Base-by-base conservation (phyloP, 495 filamentous ascomycete genomes). In the Penicillium salamii region DNA sequence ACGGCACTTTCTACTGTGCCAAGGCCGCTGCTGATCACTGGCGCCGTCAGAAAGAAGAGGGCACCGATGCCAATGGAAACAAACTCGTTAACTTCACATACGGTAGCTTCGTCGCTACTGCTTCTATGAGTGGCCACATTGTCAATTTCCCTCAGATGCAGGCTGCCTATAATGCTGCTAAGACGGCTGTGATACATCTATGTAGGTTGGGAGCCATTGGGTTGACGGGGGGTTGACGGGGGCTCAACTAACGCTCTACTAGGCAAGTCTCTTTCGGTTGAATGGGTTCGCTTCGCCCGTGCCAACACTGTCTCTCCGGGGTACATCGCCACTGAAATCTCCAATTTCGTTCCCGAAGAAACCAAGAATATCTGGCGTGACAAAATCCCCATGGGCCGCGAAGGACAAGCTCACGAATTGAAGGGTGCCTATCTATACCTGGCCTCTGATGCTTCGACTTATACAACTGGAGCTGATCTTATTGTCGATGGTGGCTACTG, bases 341-440 rank as follows among this genome's bases (percentile, higher is more conserved):
- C 87, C 29, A 71, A 75, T 54, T 95, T 91, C 57, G 80, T 88
- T 7, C 74, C 84, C 0, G 57, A 79, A 29, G 84, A 87, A 53
- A 84, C 78, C 1, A 91, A 90, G 75, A 75, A 79, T 3, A 77
- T 87, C 39, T 91, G 88, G 84, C 81, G 78, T 53, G 81, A 84
- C 48, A 91, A 89, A 76, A 92, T 86, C 29, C 90, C 90, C 8
- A 87, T 95, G 86, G 87, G 87, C 18, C 67, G 70, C 32, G 68
- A 70, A 50, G 70, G 65, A 24, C 54, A 53, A n/a, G 73, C 82
- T 0, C 77, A 79, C 40, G 91, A 96, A 72, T 70, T 96, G 42
- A 95, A 95, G 75, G 91, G 91, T 6, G 88, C 86, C 5, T 96
- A 87, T 59, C 69, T 95, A n/a, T 95, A 92, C 62, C 68, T 96